Conservation (phyloP, 441 rosid species). For the Erodium chrysanthum region DNA sequence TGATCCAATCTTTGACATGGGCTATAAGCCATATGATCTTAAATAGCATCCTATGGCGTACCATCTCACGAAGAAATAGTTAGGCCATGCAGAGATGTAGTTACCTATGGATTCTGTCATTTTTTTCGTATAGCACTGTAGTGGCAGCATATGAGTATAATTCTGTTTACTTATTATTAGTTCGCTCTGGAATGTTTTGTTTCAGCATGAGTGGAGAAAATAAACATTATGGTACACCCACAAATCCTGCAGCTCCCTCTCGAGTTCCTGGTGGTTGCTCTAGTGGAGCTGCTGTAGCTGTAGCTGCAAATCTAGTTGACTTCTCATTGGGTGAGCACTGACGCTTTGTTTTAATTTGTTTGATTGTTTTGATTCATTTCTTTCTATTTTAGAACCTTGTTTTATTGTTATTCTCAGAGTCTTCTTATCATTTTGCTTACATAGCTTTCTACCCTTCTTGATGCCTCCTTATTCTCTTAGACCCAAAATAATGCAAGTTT, state of each 20-base stretch:
- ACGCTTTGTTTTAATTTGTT: neutral
- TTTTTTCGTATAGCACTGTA: neutral
- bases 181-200: conserved; percentile 22
- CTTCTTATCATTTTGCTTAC: neutral
- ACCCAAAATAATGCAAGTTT: neutral
- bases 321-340: conserved; percentile 46
- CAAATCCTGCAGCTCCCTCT: conserved; percentile 49
- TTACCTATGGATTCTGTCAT: neutral
- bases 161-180: neutral
- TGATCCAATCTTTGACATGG: neutral
- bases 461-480: neutral
- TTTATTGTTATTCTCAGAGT: neutral
- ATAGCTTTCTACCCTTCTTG: neutral
- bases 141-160: neutral
- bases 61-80: neutral
- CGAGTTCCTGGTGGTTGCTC: conserved; percentile 60
- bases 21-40: conserved; percentile 1
- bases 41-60: conserved; percentile 1
- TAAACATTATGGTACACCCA: conserved; percentile 48
- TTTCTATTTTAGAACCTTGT: neutral
- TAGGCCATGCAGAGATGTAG: neutral
- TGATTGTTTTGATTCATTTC: neutral
- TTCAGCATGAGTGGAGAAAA: conserved; percentile 59
- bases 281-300: conserved; percentile 67
- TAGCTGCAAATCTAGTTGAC: conserved; percentile 53